phyloP scores from a whole-genome alignment of 2,329 filamentous ascomycete species.

The Madurella fahalii region DNA sequence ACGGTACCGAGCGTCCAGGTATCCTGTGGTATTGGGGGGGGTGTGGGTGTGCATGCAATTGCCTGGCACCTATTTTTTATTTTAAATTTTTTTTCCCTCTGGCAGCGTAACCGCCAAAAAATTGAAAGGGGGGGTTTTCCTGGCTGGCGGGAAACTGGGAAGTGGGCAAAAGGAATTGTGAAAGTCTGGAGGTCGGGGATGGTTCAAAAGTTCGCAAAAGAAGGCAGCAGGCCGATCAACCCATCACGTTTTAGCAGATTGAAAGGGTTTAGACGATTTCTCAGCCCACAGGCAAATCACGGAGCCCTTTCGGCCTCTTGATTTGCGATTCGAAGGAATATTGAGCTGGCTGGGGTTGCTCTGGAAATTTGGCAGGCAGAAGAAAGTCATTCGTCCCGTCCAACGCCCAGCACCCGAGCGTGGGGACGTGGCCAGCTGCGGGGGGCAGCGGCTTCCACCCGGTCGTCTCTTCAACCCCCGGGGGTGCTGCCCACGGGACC shows the following conservation, averaged over 20 bases:
- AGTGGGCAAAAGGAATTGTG: constrained; percentile 1
- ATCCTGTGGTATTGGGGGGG: constrained; percentile 6
- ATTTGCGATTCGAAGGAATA: constrained; percentile 26
- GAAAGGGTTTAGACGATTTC: constrained; percentile 27
- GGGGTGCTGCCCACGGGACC: not conserved
- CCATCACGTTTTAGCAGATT: constrained; percentile 20
- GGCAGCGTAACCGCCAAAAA: not conserved
- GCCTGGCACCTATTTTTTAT: constrained; percentile 3
- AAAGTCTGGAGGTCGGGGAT: constrained; percentile 17
- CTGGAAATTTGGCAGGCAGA: constrained; percentile 20
- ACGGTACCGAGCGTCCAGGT: constrained; percentile 19
- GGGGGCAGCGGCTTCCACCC: constrained; percentile 11
- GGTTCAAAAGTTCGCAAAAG: constrained; percentile 11
- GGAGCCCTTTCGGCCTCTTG: constrained; percentile 13
- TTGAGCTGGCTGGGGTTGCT: constrained; percentile 27
- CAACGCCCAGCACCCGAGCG: constrained; percentile 9
- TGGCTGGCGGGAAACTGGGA: constrained; percentile 4
- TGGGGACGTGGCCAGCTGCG: constrained; percentile 4
- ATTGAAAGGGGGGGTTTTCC: constrained; percentile 1
- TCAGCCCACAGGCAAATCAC: constrained; percentile 24
- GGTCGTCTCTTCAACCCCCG: not conserved
- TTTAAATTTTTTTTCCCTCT: constrained; percentile 1
- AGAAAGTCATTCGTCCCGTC: constrained; percentile 16
- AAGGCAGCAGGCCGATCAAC: constrained; percentile 18
- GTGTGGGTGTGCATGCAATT: constrained; percentile 15